Evolutionary conservation across 345 rosid species (phyloP).

Genomic region (Eucalyptus leucophloia): DNA sequence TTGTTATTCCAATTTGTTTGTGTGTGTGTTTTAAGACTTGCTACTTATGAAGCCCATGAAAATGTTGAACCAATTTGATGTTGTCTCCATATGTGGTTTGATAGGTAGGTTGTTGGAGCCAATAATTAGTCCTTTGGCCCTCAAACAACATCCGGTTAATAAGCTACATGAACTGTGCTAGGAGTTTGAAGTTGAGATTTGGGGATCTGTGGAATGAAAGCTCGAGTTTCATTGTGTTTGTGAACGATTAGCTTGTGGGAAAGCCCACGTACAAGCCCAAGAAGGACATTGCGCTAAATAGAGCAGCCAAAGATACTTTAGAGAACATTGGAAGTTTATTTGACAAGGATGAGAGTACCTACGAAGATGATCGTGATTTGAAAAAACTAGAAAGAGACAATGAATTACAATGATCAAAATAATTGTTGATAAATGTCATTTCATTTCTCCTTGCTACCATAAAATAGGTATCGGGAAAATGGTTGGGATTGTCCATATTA

Average conservation of each 20-base stretch:
- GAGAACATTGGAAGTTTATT: conserved; percentile 8
- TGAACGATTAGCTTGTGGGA: conserved; percentile 24
- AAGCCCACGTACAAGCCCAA: conserved; percentile 13
- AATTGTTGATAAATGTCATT: neutral
- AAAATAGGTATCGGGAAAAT: neutral
- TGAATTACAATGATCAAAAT: neutral
- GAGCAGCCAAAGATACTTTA: conserved; percentile 54
- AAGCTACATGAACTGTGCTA: conserved; percentile 43
- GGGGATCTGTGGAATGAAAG: conserved; percentile 32
- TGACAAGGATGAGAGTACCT: neutral
- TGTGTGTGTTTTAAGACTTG: neutral
- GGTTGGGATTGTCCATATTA: accelerated
- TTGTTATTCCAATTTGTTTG: neutral
- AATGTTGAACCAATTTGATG: neutral
- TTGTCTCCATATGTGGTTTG: too few species aligned
- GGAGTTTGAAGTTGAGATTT: conserved; percentile 23
- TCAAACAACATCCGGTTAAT: conserved; percentile 28
- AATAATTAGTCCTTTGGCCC: conserved; percentile 17
- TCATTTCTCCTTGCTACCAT: neutral
- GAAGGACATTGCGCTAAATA: conserved; percentile 42
- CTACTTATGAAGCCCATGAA: neutral
- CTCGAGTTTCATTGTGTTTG: conserved; percentile 12
- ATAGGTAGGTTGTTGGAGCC: conserved; percentile 56
- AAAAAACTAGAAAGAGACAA: neutral
- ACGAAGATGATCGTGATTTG: neutral